Base-by-base conservation (phyloP, 1,284 basidiomycete genomes). In the Apiotrichum gracile region DNA sequence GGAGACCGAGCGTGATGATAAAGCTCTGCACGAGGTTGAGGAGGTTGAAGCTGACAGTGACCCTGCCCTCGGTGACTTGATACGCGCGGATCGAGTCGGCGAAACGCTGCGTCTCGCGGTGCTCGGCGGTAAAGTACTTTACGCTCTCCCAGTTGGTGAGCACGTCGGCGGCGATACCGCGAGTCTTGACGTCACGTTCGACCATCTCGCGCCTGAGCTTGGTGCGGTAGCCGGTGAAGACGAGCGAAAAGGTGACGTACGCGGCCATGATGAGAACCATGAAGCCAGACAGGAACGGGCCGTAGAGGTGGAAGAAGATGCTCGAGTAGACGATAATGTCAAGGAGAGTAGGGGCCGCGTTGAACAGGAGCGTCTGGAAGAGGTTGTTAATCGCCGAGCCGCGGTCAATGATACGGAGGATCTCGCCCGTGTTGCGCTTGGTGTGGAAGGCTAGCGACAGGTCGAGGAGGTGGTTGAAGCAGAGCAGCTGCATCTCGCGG, bases 141-240 rank as follows among this genome's bases (percentile, higher is more conserved):
- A 99, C 96, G 17, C 92, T 92, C 72, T 99, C 94, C 72, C 91
- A 98, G 72, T 99, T 99, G 69, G 97, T 91, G 49, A 99, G 77
- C 0, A 91, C 91, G 69, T 99, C 96, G n/a, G 96, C 88, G 2
- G 91, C 91, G 4, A 88, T 85, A 0, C 90, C 90, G 0, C 94
- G 91, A 12, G 90, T 91, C 65, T 87, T 87, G 74, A 97, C 93
- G 66, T 98, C 96, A 0, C 91, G 91, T 48, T 87, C 84, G 72
- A 97, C 97, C 2, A 93, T 93, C 61, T 94, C 83, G 46, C 91
- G 83, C 19, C 96, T 85, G 77, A 94, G 94, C 49, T 82, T 83
- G 5, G 91, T 96, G 58, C 93, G 91, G 66, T n/a, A 51, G 26
- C 50, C 52, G 0, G 96, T 98, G 5, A 92, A 96, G 40, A 83